phyloP scores from a whole-genome alignment of 805 yeast genomes.

The Huiozyma sinensis region DNA sequence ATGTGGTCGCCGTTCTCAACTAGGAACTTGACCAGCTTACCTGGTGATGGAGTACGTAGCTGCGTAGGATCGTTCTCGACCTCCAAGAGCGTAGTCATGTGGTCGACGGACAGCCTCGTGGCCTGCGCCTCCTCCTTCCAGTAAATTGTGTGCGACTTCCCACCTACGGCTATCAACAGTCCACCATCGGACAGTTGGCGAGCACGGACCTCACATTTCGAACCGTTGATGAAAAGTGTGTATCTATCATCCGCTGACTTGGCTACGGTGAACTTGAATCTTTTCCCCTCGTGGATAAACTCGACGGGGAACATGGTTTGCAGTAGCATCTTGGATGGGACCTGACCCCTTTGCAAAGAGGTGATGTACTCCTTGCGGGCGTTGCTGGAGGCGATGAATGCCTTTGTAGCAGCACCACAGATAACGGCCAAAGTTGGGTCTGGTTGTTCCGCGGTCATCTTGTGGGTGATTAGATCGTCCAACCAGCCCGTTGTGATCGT shows the following conservation, averaged over 20 bases:
- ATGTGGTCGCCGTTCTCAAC: conserved; percentile 95
- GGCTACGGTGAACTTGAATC: conserved; percentile 93
- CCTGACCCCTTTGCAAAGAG: conserved; percentile 92
- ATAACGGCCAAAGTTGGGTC: conserved; percentile 82
- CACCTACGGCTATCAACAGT: conserved; percentile 73
- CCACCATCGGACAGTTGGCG: conserved; percentile 93
- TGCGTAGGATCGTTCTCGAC: conserved; percentile 98
- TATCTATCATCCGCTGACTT: conserved; percentile 78
- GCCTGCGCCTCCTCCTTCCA: conserved; percentile 98
- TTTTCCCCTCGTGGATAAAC: conserved; percentile 87
- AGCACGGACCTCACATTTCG: conserved; percentile 78
- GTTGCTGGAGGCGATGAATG: conserved; percentile 67
- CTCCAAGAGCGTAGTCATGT: conserved; percentile 89
- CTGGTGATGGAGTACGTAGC: conserved; percentile 97
- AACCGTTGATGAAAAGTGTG: conserved; percentile 87
- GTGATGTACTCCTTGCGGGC: conserved; percentile 57
- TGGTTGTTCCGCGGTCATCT: conserved; percentile 94
- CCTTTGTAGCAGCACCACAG: conserved; percentile 97
- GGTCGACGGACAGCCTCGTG: conserved; percentile 87
- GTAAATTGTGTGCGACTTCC: conserved; percentile 88
- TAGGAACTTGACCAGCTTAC: conserved; percentile 85
- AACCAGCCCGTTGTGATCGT: conserved; percentile 99
- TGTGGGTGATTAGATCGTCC: conserved; percentile 88
- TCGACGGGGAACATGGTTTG: conserved; percentile 88
- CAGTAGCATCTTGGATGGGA: conserved; percentile 69